Evolutionary conservation across 345 rosid genomes (phyloP).

Genomic region (Arabis alpina): DNA sequence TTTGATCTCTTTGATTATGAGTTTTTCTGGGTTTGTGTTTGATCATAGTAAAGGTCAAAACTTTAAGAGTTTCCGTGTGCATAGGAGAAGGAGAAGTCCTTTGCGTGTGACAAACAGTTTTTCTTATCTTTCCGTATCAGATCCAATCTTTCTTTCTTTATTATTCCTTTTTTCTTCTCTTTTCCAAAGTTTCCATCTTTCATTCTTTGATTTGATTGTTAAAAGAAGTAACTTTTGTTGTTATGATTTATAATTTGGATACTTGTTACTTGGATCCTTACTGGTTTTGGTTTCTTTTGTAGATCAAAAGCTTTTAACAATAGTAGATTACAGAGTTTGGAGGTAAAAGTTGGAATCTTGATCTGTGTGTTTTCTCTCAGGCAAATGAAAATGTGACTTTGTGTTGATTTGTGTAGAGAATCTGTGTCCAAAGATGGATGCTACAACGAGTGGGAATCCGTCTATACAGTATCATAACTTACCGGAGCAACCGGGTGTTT

Average conservation of each 20-base stretch:
- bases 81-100: slow-evolving; percentile 41
- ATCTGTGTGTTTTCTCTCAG: slow-evolving; percentile 33
- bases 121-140: slow-evolving; percentile 40
- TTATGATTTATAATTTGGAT: slow-evolving; percentile 6
- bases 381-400: slow-evolving; percentile 40
- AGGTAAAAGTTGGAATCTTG: background rate
- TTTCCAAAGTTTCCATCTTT: slow-evolving; percentile 36
- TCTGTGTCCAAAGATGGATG: slow-evolving; percentile 75
- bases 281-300: slow-evolving; percentile 28
- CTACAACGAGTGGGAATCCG: slow-evolving; percentile 78
- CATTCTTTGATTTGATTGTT: slow-evolving; percentile 22
- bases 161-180: slow-evolving; percentile 15
- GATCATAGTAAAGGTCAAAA: slow-evolving; percentile 34
- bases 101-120: slow-evolving; percentile 43
- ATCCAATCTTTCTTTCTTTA: slow-evolving; percentile 22
- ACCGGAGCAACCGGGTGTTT: slow-evolving; percentile 68
- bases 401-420: slow-evolving; percentile 66
- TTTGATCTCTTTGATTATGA: background rate
- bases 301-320: slow-evolving; percentile 55
- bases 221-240: background rate
- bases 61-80: slow-evolving; percentile 37
- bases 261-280: slow-evolving; percentile 18
- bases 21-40: slow-evolving; percentile 31
- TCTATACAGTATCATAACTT: slow-evolving; percentile 67
- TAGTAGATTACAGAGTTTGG: slow-evolving; percentile 42